Evolutionary conservation across 306 rosid species (phyloP).

Genomic region (Citrullus mucosospermus): DNA sequence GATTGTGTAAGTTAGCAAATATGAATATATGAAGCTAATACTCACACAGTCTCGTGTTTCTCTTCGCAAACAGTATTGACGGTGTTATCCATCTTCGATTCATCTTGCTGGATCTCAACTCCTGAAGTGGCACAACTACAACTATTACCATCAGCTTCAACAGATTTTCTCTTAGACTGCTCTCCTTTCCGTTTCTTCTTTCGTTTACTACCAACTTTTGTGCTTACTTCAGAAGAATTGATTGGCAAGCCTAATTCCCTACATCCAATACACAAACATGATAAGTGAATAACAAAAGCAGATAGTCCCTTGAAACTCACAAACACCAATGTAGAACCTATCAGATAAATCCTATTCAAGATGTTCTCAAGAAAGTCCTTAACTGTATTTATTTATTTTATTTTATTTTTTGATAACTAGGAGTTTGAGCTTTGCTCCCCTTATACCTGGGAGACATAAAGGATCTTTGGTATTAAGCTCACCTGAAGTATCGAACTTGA

Average conservation of each 20-base stretch:
- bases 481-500: too few relatives aligned
- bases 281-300: background rate
- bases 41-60: background rate
- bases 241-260: slow-evolving; percentile 20
- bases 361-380: too few relatives aligned
- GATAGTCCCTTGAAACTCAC: background rate
- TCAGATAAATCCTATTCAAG: background rate
- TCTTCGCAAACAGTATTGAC: background rate
- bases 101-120: background rate
- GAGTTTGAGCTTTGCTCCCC: too few relatives aligned
- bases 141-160: background rate
- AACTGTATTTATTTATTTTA: background rate
- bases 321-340: background rate
- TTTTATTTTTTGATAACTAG: too few relatives aligned
- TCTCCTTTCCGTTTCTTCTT: slow-evolving; percentile 13
- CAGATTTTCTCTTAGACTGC: slow-evolving; percentile 1
- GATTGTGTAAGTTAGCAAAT: background rate
- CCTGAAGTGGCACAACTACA: background rate
- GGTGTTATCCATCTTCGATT: background rate
- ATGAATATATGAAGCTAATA: background rate
- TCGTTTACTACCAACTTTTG: background rate
- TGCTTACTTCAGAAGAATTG: slow-evolving; percentile 13
- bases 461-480: too few relatives aligned
- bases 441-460: too few relatives aligned
- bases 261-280: slow-evolving; percentile 10